Evolutionary conservation across 306 rosid genomes (phyloP).

Genomic region (Oxytropis ochrocephala): DNA sequence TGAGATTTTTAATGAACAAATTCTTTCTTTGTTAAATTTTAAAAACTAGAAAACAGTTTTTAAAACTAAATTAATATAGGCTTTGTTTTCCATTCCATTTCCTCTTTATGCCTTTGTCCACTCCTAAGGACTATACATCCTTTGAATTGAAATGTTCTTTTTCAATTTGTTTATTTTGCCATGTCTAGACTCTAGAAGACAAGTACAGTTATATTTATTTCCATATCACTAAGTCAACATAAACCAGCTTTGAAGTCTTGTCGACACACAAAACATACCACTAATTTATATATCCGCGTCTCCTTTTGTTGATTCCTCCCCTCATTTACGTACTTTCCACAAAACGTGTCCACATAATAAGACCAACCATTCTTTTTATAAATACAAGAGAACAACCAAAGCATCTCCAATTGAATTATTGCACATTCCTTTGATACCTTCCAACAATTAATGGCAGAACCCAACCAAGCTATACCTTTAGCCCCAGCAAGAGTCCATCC

Average conservation of each 20-base stretch:
- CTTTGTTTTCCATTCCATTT: no score
- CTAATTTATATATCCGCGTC: background rate
- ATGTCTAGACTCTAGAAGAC: background rate
- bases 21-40: no score
- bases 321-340: background rate
- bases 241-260: background rate
- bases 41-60: no score
- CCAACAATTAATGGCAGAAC: slow-evolving; percentile 17
- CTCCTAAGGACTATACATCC: no score
- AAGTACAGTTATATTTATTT: no score
- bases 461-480: slow-evolving; percentile 22
- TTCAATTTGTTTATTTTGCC: background rate
- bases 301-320: background rate
- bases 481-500: slow-evolving; percentile 10
- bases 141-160: no score
- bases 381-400: background rate
- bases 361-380: background rate
- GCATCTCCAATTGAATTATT: background rate
- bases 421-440: background rate
- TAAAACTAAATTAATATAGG: no score
- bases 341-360: background rate
- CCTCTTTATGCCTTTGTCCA: no score
- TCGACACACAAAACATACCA: background rate
- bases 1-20: no score
- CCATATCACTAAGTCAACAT: background rate